These are phyloP conservation scores for Parmelia sp. DNA, from an alignment of 495 filamentous ascomycete genomes.

Conservation along the genomic window DNA sequence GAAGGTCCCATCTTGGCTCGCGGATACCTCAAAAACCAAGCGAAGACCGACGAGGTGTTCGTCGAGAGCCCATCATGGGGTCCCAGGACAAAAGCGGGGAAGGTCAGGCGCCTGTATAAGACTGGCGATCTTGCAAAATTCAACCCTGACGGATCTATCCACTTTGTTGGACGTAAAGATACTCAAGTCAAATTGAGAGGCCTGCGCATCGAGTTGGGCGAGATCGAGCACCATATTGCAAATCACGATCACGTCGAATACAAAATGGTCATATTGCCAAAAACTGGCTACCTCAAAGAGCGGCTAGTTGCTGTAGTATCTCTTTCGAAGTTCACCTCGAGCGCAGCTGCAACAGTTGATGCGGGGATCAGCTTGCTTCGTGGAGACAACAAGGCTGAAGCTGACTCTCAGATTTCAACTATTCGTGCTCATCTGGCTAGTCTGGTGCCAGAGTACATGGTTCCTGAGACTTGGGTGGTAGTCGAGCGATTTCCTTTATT, in stretches of 20 bases:
- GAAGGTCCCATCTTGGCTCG: constrained; percentile 51
- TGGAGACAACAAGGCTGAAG: too few relatives aligned
- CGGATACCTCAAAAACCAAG: constrained; percentile 44
- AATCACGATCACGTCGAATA: neutral
- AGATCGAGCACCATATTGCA: constrained; percentile 43
- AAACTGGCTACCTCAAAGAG: too few relatives aligned
- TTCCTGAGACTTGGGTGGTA: too few relatives aligned
- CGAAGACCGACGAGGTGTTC: constrained; percentile 39
- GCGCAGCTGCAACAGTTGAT: too few relatives aligned
- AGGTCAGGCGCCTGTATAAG: constrained; percentile 43
- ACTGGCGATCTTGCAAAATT: constrained; percentile 48
- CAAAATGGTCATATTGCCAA: too few relatives aligned
- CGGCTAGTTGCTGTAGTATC: too few relatives aligned
- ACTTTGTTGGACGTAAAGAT: constrained; percentile 45
- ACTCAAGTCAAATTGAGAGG: constrained; percentile 48
- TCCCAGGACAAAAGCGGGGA: constrained; percentile 23
- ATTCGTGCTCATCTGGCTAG: too few relatives aligned
- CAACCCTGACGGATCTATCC: constrained; percentile 36
- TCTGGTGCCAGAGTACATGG: too few relatives aligned
- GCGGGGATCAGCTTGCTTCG: too few relatives aligned
- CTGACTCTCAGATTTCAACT: too few relatives aligned
- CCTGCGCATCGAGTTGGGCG: constrained; percentile 45
- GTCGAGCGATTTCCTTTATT: too few relatives aligned
- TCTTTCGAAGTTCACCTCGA: too few relatives aligned
- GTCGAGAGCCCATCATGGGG: constrained; percentile 48